Conservation (phyloP, 345 rosid genomes). For the Citrus mangshanensis region DNA sequence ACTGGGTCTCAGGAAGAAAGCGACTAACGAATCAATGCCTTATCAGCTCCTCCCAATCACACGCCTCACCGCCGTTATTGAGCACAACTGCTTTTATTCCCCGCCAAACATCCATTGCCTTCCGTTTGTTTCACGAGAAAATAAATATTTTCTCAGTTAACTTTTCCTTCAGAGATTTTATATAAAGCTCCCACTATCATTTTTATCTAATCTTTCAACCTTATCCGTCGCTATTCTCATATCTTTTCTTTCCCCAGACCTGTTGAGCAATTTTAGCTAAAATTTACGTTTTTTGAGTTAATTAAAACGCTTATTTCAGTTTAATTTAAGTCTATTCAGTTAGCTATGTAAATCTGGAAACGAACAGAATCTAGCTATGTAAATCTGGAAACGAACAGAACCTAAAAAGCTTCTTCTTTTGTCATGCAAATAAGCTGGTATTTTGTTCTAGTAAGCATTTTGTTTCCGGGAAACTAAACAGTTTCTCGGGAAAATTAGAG, state of each 20-base stretch:
- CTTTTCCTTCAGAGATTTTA: background rate
- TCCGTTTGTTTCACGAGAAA: background rate
- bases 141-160: too few relatives aligned
- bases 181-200: background rate
- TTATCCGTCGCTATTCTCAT: background rate
- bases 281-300: background rate
- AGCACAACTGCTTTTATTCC: background rate
- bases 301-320: background rate
- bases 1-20: background rate
- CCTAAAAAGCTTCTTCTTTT: background rate
- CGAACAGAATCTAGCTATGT: background rate
- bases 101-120: background rate
- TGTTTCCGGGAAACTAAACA: background rate
- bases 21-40: background rate
- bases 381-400: background rate
- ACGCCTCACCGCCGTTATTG: background rate
- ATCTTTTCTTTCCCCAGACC: background rate
- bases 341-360: background rate
- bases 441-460: background rate
- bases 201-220: background rate
- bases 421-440: too few relatives aligned
- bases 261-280: background rate
- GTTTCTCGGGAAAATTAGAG: background rate
- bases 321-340: background rate
- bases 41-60: background rate